Base-by-base conservation (phyloP, 208 protist genomes). In the Acanthamoeba healyi region DNA sequence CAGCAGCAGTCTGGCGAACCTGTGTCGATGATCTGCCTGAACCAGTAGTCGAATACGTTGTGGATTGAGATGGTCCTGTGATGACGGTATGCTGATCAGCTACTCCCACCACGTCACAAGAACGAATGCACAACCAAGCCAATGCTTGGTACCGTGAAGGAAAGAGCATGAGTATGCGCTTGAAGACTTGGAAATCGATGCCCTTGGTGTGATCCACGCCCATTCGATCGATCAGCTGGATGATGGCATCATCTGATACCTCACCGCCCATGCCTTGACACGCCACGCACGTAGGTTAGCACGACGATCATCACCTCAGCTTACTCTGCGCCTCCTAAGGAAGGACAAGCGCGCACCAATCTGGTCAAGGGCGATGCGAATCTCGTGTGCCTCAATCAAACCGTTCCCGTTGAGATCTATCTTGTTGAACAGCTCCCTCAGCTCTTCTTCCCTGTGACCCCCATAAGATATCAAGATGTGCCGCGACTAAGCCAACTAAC, bases 41-140 rank as follows among this genome's bases (percentile, higher is more conserved):
- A 81, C 88, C 88, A 93, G 67, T 81, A 93, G 46, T 74, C 65
- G 44, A 93, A 93, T 0, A 93, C 67, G 44, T 40, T 81, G 26
- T 61, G 5, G 36, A 82, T 63, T 2, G 82, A 90, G 1, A 90
- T 14, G n/a, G 29, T 90, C 22, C 58, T 70, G 49, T 22, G 29
- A n/a, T n/a, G n/a, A n/a, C 24, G 9, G 26, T 22, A 38, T 72
- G 12, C 9, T 72, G 12, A 12, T 72, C 29, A 36, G 6, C 32
- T n/a, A n/a, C n/a, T n/a, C 12, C 63, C 49, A 54, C 49, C 49
- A 6, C 49, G 15, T 54, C 49, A 54, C 15, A 6, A 54, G 15
- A 6, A 54, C 49, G 10, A 40, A 40, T 29, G 38, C 7, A 2
- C 72, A 44, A 5, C 1, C 65, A 17, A 49, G 40, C 42, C 67